Percentiles rank a stretch among this genome's conserved stretches.
These are phyloP conservation scores for Dalbergia oliveri DNA, from an alignment of 306 rosid species.

Conservation along the genomic window DNA sequence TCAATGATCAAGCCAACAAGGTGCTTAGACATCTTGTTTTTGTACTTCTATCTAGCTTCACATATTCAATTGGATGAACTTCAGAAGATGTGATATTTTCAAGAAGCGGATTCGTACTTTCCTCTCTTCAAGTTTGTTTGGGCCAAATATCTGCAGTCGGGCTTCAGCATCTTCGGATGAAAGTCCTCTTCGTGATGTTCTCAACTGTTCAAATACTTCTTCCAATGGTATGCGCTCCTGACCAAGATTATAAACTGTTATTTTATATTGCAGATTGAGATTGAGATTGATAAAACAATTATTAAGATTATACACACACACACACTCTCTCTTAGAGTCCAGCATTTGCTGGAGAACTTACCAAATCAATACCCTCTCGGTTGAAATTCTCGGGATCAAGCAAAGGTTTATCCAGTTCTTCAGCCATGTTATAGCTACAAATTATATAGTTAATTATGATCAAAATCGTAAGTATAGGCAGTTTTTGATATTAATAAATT, in stretches of 20 bases:
- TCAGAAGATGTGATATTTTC: not conserved
- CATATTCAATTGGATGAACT: conserved; percentile 3
- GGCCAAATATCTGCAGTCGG: conserved; percentile 74
- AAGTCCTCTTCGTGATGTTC: conserved; percentile 76
- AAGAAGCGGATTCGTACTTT: conserved; percentile 55
- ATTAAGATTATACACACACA: not conserved
- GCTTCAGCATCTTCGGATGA: conserved; percentile 82
- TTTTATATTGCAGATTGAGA: conserved; percentile 24
- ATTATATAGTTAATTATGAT: conserved; percentile 28
- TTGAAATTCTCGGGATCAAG: conserved; percentile 79
- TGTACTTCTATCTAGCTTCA: conserved; percentile 7
- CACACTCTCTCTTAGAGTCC: not conserved
- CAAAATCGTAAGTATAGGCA: not conserved
- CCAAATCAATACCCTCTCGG: conserved; percentile 84
- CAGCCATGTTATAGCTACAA: conserved; percentile 62
- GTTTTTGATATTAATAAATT: not conserved
- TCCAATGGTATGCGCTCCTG: conserved; percentile 83
- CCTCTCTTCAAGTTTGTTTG: conserved; percentile 81
- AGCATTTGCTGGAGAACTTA: conserved; percentile 43
- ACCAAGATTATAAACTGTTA: conserved; percentile 24
- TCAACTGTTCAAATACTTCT: conserved; percentile 79
- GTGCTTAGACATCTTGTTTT: not conserved
- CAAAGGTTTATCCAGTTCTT: conserved; percentile 79
- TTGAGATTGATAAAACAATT: conserved; percentile 43
- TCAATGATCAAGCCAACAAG: not conserved